Base-by-base conservation (phyloP, 257 asterid species). In the Verbascum thapsus region DNA sequence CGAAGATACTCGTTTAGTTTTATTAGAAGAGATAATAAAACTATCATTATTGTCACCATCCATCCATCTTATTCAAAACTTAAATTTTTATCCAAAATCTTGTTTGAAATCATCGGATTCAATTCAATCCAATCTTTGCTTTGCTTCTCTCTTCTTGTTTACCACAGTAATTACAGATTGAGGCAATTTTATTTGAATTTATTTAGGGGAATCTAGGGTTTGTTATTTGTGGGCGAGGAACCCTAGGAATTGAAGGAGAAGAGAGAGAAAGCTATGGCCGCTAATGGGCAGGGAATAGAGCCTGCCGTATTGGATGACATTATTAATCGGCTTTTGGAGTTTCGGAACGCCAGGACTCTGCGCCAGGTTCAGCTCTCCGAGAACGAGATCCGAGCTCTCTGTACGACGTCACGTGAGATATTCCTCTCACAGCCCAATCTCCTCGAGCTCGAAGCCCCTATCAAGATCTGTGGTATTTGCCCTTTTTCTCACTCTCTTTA, bases 381-480 rank as follows among this genome's bases (percentile, higher is more conserved):
- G 78, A 73, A 85, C 47, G 96, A 88, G 87, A 85, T 88, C 88
- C 87, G 88, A 4, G 74, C 86, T 45, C 84, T 88, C 10, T 88
- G 96, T 51, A 71, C 68, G 65, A 60, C 88, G 51, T 67, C 96
- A 18, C 80, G 96, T 34, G 89, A 85, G 65, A 83, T 88, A 54
- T 88, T 88, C 70, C 91, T 88, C 51, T 82, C 78, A 30, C 96
- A 88, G 72, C 96, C 96, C 52, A 85, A 79, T 78, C 91, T 88
- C 3, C 82, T 88, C 59, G 96, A 88, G 83, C 88, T 88, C 6
- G 91, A 85, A 68, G 91, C 96, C 23, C 96, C 94, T 62, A 88
- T 88, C 63, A 88, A 88, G 91, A 88, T 88, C 75, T 88, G 96
- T 66, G 94, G 94, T 88, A 86, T 48, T 47, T 8, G 19, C 23